Evolutionary conservation across 129 eudicot species (phyloP), one percentile per base, ranked within the genome.

Genomic region (Logfia minima): DNA sequence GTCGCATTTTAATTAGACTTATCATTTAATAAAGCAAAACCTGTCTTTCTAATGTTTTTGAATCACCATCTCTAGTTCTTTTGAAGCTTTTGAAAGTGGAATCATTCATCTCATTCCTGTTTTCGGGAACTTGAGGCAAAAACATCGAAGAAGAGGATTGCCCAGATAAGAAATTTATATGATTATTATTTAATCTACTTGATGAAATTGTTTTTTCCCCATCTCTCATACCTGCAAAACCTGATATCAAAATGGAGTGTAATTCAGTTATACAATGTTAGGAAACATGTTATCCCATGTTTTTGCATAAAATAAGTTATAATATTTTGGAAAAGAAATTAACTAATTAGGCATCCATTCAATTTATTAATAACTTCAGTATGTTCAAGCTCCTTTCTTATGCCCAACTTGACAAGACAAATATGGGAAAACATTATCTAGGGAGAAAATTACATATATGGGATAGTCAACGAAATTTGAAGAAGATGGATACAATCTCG

Each of bases 111-210:
- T 86, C 85, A 17, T 71, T 79, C 17, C 70, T 68, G 59, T 76
- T 78, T 68, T 85, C 90, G 0, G 86, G 71, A 58, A 87, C 84
- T 83, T 79, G 86, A 41, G 92, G 90, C 81, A 81, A 81, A 86
- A 83, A 82, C 82, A 82, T 68, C 14, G 88, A 66, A 45, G 83
- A 53, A 7, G 86, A 48, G 45, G 90, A 80, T 60, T 63, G 80
- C 45, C 72, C 83, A 3, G 92, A 71, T 60, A 92, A 77, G 88
- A 84, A 85, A 81, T 69, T 84, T 71, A 85, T 68, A 65, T 83
- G 85, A 41, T 74, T 80, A 73, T 75, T 74, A 73, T 51, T 90
- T 70, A 85, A 58, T 48, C 84, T 79, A 78, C 55, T 85, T 29
- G 87, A 79, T 43, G 87, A 63, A 77, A 43, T 74, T 29, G 77